Base-by-base conservation (phyloP, 2,329 filamentous ascomycete genomes). In the Raffaelea albimanens region DNA sequence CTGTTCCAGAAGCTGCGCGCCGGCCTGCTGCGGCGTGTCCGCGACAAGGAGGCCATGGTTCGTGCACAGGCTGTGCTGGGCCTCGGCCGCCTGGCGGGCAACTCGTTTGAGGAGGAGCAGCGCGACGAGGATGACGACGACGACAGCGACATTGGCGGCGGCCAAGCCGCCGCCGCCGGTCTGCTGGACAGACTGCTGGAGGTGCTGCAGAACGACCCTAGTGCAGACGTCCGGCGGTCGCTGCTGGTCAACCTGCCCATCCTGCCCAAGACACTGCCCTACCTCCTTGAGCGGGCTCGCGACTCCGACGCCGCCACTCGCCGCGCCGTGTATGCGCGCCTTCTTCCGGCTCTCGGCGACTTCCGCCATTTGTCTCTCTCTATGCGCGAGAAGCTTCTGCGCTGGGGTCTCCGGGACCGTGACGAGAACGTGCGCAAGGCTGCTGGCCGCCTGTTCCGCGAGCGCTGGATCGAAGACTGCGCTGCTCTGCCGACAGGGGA, bases 381-480 rank as follows among this genome's bases (percentile, higher is more conserved):
- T 2, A 95, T 97, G 82, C 77, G 93, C 60, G 93, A 98, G 65
- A 97, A 97, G 65, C 74, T 98, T 29, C 75, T 98, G 23, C 80
- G 93, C 36, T 98, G 93, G 93, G 93, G 93, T 44, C 71, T 98
- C 38, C 82, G 90, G 36, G 93, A 98, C 62, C 80, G 93, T 63
- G 93, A 98, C 56, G 91, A 97, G 55, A 88, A 85, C 56, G 93
- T 98, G 13, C 82, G 90, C 45, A 95, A 95, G 63, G 91, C 91
- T 9, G 87, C 93, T 3, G 88, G 86, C 8, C 83, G 87, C 41
- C 72, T 97, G 7, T 98, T 98, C 68, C 82, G 85, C 52, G 90
- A 96, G 60, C 80, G 88, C n/a, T 98, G 93, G 93, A 91, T 98
- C 52, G 91, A 97, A 60, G 88, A 97, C 59, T 96, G 90, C 57